These are phyloP conservation scores for Diaporthe sp. DNA, from an alignment of 2,329 filamentous ascomycete species.

Conservation along the genomic window DNA sequence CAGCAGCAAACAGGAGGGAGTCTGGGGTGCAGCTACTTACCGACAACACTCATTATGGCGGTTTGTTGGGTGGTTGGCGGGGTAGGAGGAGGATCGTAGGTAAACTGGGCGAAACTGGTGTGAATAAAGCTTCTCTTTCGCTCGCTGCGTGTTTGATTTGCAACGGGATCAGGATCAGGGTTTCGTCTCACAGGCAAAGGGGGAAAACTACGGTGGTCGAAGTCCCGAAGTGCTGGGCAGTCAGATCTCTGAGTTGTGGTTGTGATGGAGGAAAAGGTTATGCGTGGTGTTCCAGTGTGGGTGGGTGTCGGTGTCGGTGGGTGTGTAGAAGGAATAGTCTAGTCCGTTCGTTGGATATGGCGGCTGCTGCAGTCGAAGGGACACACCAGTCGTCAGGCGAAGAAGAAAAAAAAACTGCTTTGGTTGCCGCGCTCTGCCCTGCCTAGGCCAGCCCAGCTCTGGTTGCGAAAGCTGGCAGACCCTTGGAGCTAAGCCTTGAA, in stretches of 20 bases:
- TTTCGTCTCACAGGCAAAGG: conserved; percentile 16
- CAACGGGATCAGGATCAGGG: neutral
- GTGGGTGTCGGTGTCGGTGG: neutral
- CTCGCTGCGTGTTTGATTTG: neutral
- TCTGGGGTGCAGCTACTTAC: conserved; percentile 53
- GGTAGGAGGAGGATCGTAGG: conserved; percentile 41
- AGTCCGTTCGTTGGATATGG: conserved; percentile 17
- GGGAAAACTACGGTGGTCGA: neutral
- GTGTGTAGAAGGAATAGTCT: conserved; percentile 1
- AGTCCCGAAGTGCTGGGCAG: conserved; percentile 22
- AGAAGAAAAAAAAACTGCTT: conserved; percentile 16
- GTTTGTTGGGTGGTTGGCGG: conserved; percentile 44
- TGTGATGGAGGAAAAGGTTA: conserved; percentile 12
- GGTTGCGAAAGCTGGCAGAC: conserved; percentile 28
- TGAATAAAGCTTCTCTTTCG: conserved; percentile 22
- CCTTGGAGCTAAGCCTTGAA: conserved; percentile 25
- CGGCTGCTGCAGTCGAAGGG: conserved; percentile 17
- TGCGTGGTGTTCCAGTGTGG: conserved; percentile 4
- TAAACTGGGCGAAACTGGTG: conserved; percentile 30
- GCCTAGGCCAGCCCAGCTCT: conserved; percentile 10
- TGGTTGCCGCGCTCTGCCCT: conserved; percentile 28
- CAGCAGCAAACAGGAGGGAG: neutral
- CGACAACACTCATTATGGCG: conserved; percentile 69
- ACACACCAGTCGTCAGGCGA: conserved; percentile 9
- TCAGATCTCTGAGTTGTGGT: conserved; percentile 9